These are phyloP conservation scores for Moricandia moricandioides DNA, from an alignment of 345 rosid genomes.

Conservation along the genomic window DNA sequence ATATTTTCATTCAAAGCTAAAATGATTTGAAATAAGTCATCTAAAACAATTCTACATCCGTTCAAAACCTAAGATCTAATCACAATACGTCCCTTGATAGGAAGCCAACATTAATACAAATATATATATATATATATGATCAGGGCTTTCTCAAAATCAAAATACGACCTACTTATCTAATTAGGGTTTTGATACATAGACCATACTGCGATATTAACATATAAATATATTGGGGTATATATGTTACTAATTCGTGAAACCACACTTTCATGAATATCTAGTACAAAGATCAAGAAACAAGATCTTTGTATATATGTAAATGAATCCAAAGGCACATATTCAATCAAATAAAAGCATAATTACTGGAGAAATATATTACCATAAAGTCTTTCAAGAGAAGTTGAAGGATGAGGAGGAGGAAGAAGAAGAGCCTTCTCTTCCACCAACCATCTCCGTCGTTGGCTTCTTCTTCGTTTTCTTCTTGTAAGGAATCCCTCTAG, in stretches of 20 bases:
- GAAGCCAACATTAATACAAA: not conserved
- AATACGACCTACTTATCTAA: not conserved
- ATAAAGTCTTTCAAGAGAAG: conserved; percentile 21
- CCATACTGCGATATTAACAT: not conserved
- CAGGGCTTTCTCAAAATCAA: not conserved
- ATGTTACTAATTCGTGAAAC: not conserved
- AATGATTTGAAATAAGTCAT: not conserved
- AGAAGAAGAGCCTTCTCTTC: conserved; percentile 39
- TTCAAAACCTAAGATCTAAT: conserved; percentile 22
- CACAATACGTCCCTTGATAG: not conserved
- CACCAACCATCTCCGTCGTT: conserved; percentile 24
- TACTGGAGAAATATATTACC: conserved; percentile 25
- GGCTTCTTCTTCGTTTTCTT: conserved; percentile 71
- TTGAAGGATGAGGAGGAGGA: conserved; percentile 32
- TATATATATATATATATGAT: not conserved
- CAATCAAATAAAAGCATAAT: not conserved
- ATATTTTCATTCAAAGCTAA: not conserved
- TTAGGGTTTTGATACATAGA: conserved; percentile 27
- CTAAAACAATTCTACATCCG: not conserved
- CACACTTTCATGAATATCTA: not conserved
- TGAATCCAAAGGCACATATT: conserved; percentile 5
- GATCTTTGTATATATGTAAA: not conserved
- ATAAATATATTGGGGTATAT: not conserved
- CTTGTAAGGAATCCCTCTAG: conserved; percentile 81
- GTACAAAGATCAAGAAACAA: conserved; percentile 7